phyloP scores from a whole-genome alignment of 2,329 filamentous ascomycete genomes.

The Pseudocercospora macadamiae region DNA sequence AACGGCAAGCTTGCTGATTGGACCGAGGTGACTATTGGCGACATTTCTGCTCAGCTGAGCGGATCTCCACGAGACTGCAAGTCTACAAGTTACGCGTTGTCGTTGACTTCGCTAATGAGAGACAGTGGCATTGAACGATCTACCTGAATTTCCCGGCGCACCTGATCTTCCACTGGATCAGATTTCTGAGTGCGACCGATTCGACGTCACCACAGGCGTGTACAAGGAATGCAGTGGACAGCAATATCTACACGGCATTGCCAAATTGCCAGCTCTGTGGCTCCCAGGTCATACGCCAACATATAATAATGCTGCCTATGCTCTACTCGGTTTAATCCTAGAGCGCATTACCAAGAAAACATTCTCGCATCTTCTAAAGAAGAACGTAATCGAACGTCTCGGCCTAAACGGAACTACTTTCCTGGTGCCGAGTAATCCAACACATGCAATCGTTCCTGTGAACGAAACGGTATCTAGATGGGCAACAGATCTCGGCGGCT shows the following conservation, averaged over 20 bases:
- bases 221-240: background rate
- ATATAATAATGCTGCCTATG: conserved; percentile 8
- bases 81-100: background rate
- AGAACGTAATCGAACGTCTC: background rate
- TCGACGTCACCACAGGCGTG: background rate
- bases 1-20: conserved; percentile 45
- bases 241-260: background rate
- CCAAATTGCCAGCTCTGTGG: background rate
- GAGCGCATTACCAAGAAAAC: background rate
- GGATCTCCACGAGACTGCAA: conserved; percentile 39
- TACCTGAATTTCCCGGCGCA: background rate
- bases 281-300: background rate
- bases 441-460: conserved; percentile 4
- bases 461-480: background rate
- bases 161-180: background rate
- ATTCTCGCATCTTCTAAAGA: background rate
- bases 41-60: conserved; percentile 50
- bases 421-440: background rate
- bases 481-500: background rate
- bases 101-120: background rate
- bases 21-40: conserved; percentile 51
- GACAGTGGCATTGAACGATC: background rate
- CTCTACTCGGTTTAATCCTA: background rate
- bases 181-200: background rate
- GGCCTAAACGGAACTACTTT: background rate